Evolutionary conservation across 2,329 filamentous ascomycete genomes (phyloP), one percentile per base, ranked within the genome.

Genomic region (Lasiodiplodia hormozganensis): DNA sequence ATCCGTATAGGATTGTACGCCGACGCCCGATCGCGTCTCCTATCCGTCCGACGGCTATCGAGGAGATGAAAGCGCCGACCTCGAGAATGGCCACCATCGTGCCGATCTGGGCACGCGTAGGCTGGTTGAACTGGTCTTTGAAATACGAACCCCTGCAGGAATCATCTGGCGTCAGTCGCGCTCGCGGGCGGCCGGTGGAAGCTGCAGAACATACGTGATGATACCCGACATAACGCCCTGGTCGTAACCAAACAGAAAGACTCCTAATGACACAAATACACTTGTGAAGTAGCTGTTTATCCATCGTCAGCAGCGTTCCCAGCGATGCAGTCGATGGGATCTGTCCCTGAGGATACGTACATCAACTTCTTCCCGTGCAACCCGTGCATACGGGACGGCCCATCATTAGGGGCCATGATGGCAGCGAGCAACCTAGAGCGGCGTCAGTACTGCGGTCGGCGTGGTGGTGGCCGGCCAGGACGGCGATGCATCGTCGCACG

Each of bases 11-110:
- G 73, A 99, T 98, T 7, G 95, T 97, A 77, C 86, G 92, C 71
- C 94, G 88, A 70, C 96, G 89, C 67, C 96, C 96, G 70, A 98
- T 92, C 68, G 97, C 87, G 78, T 99, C 96, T 73, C 96, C 96
- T 68, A 98, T 88, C 70, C 91, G 90, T 62, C 96, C 96, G 43
- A 98, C 93, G 36, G 90, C 80, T 12, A 99, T 82, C 1, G 95
- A 98, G 23, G 95, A 92, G 74, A 97, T 91, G 71, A 99, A 92
- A 47, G 96, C 96, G 69, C 96, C 96, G 65, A 98, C 85, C 82
- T 97, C 95, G 69, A 99, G 87, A 74, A 99, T 98, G 72, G 96
- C 95, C 69, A 99, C 96, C 91, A 98, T 98, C 34, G 94, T 98
- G 69, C 95, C 96, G 69, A 99, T 90, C 78, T 97, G 89, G 57